These are phyloP conservation scores for Viridothelium virens DNA, from an alignment of 495 filamentous ascomycete genomes.

Conservation along the genomic window DNA sequence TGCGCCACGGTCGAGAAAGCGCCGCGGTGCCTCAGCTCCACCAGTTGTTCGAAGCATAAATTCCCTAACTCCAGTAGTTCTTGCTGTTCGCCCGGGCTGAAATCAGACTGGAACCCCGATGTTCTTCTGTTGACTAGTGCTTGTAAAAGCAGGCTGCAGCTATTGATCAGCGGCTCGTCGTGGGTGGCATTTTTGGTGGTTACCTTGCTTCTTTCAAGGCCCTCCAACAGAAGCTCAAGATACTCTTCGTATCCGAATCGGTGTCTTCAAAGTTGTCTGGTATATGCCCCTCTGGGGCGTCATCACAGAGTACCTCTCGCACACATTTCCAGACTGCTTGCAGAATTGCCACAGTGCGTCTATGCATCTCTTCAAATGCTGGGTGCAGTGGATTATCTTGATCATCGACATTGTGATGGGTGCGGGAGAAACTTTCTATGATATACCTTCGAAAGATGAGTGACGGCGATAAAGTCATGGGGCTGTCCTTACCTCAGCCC, in stretches of 20 bases:
- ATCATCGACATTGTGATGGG: conserved; percentile 35
- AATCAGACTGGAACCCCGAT: conserved; percentile 19
- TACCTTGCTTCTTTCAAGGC: conserved; percentile 87
- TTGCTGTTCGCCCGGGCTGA: conserved; percentile 33
- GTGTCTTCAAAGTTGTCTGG: conserved; percentile 64
- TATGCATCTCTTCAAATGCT: conserved; percentile 36
- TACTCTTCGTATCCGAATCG: conserved; percentile 66
- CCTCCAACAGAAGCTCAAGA: conserved; percentile 88
- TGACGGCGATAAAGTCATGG: neutral
- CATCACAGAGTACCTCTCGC: conserved; percentile 70
- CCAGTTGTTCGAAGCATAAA: conserved; percentile 70
- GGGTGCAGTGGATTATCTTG: neutral
- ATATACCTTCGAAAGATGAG: conserved; percentile 34
- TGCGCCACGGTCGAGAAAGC: conserved; percentile 90
- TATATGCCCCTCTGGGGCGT: conserved; percentile 82
- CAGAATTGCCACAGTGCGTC: conserved; percentile 50
- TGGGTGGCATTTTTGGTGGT: neutral
- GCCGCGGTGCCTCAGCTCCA: conserved; percentile 77
- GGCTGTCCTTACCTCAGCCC: conserved; percentile 31
- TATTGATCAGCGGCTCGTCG: neutral
- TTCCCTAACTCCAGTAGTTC: conserved; percentile 54
- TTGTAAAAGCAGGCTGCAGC: conserved; percentile 48
- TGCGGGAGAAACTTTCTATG: conserved; percentile 29
- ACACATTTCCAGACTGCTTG: conserved; percentile 65
- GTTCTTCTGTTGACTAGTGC: conserved; percentile 41